A percentile compares a stretch with the other conserved stretches of the same genome.
Evolutionary conservation across 257 asterid species (phyloP).

Genomic region (Solanum paucissectum): DNA sequence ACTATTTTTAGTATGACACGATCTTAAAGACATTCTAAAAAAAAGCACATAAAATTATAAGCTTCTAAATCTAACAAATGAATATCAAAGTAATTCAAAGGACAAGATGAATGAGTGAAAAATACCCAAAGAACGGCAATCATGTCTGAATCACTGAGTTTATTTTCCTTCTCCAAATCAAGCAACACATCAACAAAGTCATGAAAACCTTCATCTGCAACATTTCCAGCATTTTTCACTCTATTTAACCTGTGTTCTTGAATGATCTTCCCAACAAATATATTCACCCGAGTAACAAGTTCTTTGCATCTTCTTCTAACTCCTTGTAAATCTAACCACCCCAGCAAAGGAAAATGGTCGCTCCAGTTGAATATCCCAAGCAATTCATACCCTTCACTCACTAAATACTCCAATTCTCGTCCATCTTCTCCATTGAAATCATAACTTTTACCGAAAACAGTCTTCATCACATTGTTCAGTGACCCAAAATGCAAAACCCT

Average conservation of each 20-base stretch:
- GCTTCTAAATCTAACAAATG: background rate
- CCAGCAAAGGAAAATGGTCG: constrained; percentile 61
- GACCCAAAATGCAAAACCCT: constrained; percentile 48
- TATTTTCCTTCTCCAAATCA: constrained; percentile 48
- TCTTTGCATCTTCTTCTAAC: constrained; percentile 50
- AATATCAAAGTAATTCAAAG: background rate
- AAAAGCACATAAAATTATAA: background rate
- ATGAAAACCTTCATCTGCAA: constrained; percentile 13
- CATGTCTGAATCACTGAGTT: constrained; percentile 55
- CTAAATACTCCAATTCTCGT: constrained; percentile 31
- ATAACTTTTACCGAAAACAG: constrained; percentile 55
- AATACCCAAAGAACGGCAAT: constrained; percentile 82
- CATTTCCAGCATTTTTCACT: background rate
- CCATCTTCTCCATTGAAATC: constrained; percentile 24
- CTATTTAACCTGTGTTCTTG: constrained; percentile 44
- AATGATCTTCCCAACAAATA: constrained; percentile 49
- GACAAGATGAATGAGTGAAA: background rate
- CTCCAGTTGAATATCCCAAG: constrained; percentile 68
- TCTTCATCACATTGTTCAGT: constrained; percentile 62
- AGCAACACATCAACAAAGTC: constrained; percentile 76
- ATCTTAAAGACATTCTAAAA: background rate
- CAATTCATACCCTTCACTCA: constrained; percentile 61
- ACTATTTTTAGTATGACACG: background rate
- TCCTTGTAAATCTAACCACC: constrained; percentile 68
- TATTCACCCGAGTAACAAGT: constrained; percentile 33